Conservation (phyloP, 192 early-diverging fungal species). For the Geranomyces variabilis region DNA sequence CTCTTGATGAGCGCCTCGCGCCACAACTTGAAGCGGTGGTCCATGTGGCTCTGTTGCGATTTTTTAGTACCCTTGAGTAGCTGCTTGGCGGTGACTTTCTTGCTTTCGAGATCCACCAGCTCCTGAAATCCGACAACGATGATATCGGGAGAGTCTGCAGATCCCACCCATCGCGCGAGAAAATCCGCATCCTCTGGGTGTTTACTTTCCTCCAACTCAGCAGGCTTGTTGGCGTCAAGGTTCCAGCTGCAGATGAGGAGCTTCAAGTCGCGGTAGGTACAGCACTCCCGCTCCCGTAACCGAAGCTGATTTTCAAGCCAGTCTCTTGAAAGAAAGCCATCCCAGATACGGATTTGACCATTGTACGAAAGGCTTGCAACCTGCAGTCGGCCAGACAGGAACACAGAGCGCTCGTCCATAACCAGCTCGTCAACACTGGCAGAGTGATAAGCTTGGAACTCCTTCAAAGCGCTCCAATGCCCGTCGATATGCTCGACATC, state of each 20-base stretch:
- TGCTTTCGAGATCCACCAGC: slow-evolving; percentile 78
- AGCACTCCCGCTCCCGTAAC: slow-evolving; percentile 63
- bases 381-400: slow-evolving; percentile 47
- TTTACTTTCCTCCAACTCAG: slow-evolving; percentile 64
- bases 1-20: slow-evolving; percentile 70
- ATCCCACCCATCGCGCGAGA: slow-evolving; percentile 49
- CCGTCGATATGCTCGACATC: slow-evolving; percentile 48
- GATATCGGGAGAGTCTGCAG: slow-evolving; percentile 67
- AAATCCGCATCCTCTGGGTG: slow-evolving; percentile 53
- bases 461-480: slow-evolving; percentile 60
- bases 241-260: slow-evolving; percentile 93
- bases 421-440: slow-evolving; percentile 52
- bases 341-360: slow-evolving; percentile 74
- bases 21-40: slow-evolving; percentile 82
- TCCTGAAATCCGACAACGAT: slow-evolving; percentile 86
- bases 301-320: slow-evolving; percentile 72
- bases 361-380: slow-evolving; percentile 65
- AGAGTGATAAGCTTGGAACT: slow-evolving; percentile 67
- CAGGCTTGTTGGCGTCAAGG: slow-evolving; percentile 87
- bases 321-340: slow-evolving; percentile 72
- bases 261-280: slow-evolving; percentile 64
- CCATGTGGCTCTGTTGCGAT: slow-evolving; percentile 54
- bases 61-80: slow-evolving; percentile 59
- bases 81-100: slow-evolving; percentile 75
- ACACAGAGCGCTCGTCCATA: slow-evolving; percentile 62